Base-by-base conservation (phyloP, 192 early-diverging fungal genomes). In the Coemansia erecta region DNA sequence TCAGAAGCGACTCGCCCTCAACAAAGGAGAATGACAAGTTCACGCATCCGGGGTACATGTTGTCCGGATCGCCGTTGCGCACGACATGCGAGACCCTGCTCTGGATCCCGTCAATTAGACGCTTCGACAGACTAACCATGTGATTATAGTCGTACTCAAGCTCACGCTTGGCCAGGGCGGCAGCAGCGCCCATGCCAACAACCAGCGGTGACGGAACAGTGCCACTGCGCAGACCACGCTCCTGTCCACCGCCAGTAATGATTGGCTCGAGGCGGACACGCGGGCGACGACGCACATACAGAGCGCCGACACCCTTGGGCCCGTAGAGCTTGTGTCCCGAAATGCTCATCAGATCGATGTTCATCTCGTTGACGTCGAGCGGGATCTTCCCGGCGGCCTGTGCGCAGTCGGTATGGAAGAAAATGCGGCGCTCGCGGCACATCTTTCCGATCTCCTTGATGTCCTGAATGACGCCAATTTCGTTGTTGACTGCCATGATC, bases 301-400 rank as follows among this genome's bases (percentile, higher is more conserved):
- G 68, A 1, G 93, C 94, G 24, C 96, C 96, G 42, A 98, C 85
- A 17, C 95, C 95, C 72, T 96, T 95, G 52, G 96, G 96, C n/a
- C 94, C 96, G 61, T 98, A 98, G 41, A 98, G 69, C 80, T 98
- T 98, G 81, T 98, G 96, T 10, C 96, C 96, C 26, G 90, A 92
- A 45, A 98, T 93, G 62, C 91, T 93, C 88, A 98, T 88, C 42
- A 98, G 81, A 65, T 98, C 96, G 56, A 96, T 85, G 72, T 96
- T 93, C 89, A 92, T 92, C 26, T 78, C 85, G 53, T 90, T 90
- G 13, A 98, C 94, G 66, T 95, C 88, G 33, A 98, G 63, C 2
- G 93, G 92, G 59, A 98, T 92, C 75, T 98, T 98, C 43, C 96
- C 96, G 15, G 92, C 83, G 22, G 94, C 96, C 76, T 98, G 96